Percentiles rank a stretch among this genome's conserved stretches.
These are phyloP conservation scores for Amyloporia xantha DNA, from an alignment of 768 basidiomycete species.

Conservation along the genomic window DNA sequence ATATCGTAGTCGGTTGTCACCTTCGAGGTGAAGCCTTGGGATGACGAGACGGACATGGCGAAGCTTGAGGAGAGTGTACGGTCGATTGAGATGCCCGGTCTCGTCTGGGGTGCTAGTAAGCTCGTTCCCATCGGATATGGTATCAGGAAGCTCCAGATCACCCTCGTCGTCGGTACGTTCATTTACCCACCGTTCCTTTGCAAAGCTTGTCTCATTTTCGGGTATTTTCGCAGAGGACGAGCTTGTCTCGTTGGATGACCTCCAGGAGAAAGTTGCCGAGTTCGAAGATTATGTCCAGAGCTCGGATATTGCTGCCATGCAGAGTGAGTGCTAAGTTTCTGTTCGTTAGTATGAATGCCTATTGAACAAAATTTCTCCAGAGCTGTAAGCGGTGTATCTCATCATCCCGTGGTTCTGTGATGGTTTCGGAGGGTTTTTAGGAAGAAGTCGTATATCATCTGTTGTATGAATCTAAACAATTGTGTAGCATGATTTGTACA, in stretches of 20 bases:
- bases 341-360: too few species aligned
- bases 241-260: conserved; percentile 84
- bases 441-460: not conserved
- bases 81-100: conserved; percentile 80
- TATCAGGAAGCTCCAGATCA: conserved; percentile 87
- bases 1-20: conserved; percentile 87
- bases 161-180: conserved; percentile 40
- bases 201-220: too few species aligned
- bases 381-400: conserved; percentile 14
- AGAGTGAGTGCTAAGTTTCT: conserved; percentile 72
- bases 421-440: too few species aligned
- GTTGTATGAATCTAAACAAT: not conserved
- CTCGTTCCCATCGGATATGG: conserved; percentile 90
- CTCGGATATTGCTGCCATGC: conserved; percentile 89
- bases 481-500: not conserved
- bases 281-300: conserved; percentile 90
- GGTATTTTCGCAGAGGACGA: conserved; percentile 85
- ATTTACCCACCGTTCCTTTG: too few species aligned
- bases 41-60: conserved; percentile 97
- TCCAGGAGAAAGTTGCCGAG: conserved; percentile 85
- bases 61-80: conserved; percentile 80
- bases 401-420: too few species aligned
- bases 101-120: conserved; percentile 94
- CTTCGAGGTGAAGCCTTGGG: conserved; percentile 98
- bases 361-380: too few species aligned